phyloP scores from a whole-genome alignment of 1,284 basidiomycete genomes.

The Trichosporon sp. region DNA sequence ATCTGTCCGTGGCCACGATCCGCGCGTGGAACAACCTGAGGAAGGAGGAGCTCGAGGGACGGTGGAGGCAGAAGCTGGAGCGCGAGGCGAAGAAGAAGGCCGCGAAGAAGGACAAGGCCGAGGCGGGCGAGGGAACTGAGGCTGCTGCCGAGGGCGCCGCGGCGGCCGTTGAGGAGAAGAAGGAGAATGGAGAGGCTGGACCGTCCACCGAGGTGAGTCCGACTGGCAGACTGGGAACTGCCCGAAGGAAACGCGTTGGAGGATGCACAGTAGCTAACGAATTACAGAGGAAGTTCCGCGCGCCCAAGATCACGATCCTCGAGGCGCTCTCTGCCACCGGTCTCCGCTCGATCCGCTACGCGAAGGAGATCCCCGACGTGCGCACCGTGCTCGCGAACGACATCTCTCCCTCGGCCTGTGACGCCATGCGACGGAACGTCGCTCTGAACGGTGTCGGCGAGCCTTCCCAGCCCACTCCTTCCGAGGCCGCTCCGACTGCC shows the following conservation, averaged over 20 bases:
- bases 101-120: constrained; percentile 22
- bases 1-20: constrained; percentile 87
- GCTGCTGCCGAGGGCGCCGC: constrained; percentile 37
- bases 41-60: constrained; percentile 62
- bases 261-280: not conserved
- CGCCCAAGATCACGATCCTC: constrained; percentile 77
- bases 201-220: not conserved
- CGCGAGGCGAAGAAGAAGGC: constrained; percentile 34
- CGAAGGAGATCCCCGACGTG: constrained; percentile 91
- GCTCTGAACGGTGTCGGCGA: constrained; percentile 77
- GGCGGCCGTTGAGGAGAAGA: constrained; percentile 35
- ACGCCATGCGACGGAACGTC: constrained; percentile 85
- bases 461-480: constrained; percentile 15
- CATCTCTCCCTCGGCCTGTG: constrained; percentile 77
- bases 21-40: constrained; percentile 66
- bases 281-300: constrained; percentile 56
- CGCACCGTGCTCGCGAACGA: constrained; percentile 95
- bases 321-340: constrained; percentile 96
- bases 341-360: constrained; percentile 92
- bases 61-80: constrained; percentile 52
- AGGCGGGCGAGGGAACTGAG: not conserved
- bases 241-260: no score
- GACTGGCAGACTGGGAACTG: no score
- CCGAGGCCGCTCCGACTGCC: not conserved
- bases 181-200: not conserved